phyloP scores from a whole-genome alignment of 2,329 filamentous ascomycete species.

The Thielaviopsis ethacetica region DNA sequence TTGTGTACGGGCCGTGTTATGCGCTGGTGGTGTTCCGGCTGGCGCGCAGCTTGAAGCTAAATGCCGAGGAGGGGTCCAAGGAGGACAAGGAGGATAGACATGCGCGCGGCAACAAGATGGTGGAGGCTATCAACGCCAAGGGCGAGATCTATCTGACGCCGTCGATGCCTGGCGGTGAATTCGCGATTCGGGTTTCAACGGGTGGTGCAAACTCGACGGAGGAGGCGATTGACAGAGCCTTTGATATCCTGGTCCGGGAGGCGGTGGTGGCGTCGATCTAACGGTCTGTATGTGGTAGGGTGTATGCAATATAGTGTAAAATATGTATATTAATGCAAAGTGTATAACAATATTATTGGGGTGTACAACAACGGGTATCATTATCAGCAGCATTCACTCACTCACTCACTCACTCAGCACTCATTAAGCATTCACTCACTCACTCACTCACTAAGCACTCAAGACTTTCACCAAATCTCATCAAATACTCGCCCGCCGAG shows the following conservation, averaged over 20 bases:
- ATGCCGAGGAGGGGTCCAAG: slow-evolving; percentile 8
- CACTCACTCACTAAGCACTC: too few relatives aligned
- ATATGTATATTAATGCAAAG: slow-evolving; percentile 12
- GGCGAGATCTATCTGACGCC: slow-evolving; percentile 75
- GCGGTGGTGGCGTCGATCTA: not conserved
- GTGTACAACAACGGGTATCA: slow-evolving; percentile 1
- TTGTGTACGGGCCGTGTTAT: slow-evolving; percentile 60
- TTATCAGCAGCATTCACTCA: not conserved
- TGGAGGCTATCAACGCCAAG: slow-evolving; percentile 53
- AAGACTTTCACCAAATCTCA: too few relatives aligned
- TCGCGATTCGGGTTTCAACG: slow-evolving; percentile 70
- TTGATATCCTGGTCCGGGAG: slow-evolving; percentile 43
- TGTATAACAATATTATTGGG: not conserved
- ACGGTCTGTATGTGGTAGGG: not conserved
- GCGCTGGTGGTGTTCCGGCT: slow-evolving; percentile 58
- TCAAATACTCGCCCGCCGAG: slow-evolving; percentile 60
- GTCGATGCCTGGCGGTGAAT: slow-evolving; percentile 53
- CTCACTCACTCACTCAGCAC: too few relatives aligned
- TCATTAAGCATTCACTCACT: not conserved
- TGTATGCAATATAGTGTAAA: not conserved
- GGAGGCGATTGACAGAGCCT: slow-evolving; percentile 57
- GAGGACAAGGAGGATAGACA: slow-evolving; percentile 39
- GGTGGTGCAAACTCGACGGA: slow-evolving; percentile 50
- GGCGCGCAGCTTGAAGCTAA: slow-evolving; percentile 25
- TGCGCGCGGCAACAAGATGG: slow-evolving; percentile 54